Percentiles rank a stretch among this genome's conserved stretches.
Evolutionary conservation across 768 basidiomycete species (phyloP).

Genomic region (Gloeopeniophorella convolvens): DNA sequence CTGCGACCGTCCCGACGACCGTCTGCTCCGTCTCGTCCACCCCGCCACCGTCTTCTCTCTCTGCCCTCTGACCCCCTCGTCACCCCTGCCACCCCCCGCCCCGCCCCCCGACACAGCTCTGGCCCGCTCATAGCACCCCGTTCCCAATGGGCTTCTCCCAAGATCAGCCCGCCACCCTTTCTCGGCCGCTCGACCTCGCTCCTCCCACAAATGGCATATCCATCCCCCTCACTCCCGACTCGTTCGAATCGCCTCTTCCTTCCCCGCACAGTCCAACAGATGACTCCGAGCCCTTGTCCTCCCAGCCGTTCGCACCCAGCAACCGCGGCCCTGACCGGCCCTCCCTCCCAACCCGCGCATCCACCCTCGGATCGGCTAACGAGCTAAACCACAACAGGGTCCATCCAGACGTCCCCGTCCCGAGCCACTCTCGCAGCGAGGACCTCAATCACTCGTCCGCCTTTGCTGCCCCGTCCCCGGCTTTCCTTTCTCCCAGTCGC

Average conservation of each 20-base stretch:
- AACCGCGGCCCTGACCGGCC: conserved; percentile 40
- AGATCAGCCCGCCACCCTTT: conserved; percentile 12
- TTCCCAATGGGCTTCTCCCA: conserved; percentile 17
- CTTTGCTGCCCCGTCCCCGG: conserved; percentile 19
- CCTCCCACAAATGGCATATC: neutral
- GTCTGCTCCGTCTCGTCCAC: neutral
- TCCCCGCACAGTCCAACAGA: conserved; percentile 11
- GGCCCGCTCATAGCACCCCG: conserved; percentile 5
- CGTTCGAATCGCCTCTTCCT: conserved; percentile 8
- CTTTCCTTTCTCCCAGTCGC: conserved; percentile 50
- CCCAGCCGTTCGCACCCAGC: conserved; percentile 4
- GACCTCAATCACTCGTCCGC: conserved; percentile 55
- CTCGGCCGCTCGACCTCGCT: neutral
- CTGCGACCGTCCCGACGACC: no score
- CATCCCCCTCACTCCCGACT: conserved; percentile 11
- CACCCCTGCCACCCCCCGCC: neutral
- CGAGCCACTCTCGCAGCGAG: conserved; percentile 57
- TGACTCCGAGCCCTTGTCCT: conserved; percentile 7
- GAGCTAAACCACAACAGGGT: conserved; percentile 47
- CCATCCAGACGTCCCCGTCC: conserved; percentile 10
- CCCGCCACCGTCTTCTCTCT: neutral
- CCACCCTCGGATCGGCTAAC: conserved; percentile 48
- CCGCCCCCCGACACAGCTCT: neutral
- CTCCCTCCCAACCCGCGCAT: conserved; percentile 53
- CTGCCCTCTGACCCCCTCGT: neutral